Percentiles rank a stretch among this genome's conserved stretches.
Conservation (phyloP, 306 rosid species). For the Cyamopsis tetragonoloba region DNA sequence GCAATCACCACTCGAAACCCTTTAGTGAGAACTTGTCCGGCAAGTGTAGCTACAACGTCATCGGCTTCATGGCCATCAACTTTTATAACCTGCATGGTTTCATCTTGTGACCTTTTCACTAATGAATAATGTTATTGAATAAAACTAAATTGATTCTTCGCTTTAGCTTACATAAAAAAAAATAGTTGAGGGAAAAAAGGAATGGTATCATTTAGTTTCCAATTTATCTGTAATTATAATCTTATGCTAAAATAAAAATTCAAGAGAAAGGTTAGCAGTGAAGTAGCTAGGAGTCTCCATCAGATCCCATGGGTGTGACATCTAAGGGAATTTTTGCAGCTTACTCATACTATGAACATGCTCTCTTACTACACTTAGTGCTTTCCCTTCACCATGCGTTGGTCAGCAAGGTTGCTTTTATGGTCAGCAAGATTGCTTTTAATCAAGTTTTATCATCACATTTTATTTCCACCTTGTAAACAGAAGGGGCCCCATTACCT, state of each 20-base stretch:
- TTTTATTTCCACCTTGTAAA: too few species aligned
- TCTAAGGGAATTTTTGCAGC: too few species aligned
- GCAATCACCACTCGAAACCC: slow-evolving; percentile 71
- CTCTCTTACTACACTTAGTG: too few species aligned
- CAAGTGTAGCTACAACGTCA: slow-evolving; percentile 90
- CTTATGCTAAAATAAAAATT: not conserved
- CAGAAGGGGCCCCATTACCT: too few species aligned
- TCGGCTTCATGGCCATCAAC: slow-evolving; percentile 88
- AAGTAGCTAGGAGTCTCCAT: too few species aligned
- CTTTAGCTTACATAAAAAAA: not conserved
- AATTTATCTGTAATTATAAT: not conserved
- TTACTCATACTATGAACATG: too few species aligned
- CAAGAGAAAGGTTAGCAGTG: not conserved
- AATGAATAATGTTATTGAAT: not conserved
- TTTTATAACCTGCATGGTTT: slow-evolving; percentile 50
- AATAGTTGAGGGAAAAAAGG: not conserved
- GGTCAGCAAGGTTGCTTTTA: too few species aligned
- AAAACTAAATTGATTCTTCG: not conserved
- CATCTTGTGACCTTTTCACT: slow-evolving; percentile 22
- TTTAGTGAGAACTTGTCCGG: slow-evolving; percentile 56
- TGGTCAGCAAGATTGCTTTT: too few species aligned
- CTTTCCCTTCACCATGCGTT: too few species aligned
- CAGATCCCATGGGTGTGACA: too few species aligned
- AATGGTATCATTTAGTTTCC: not conserved
- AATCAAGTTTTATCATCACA: too few species aligned